Conservation (phyloP, 2,329 filamentous ascomycete genomes). For the Colletotrichum aenigma region DNA sequence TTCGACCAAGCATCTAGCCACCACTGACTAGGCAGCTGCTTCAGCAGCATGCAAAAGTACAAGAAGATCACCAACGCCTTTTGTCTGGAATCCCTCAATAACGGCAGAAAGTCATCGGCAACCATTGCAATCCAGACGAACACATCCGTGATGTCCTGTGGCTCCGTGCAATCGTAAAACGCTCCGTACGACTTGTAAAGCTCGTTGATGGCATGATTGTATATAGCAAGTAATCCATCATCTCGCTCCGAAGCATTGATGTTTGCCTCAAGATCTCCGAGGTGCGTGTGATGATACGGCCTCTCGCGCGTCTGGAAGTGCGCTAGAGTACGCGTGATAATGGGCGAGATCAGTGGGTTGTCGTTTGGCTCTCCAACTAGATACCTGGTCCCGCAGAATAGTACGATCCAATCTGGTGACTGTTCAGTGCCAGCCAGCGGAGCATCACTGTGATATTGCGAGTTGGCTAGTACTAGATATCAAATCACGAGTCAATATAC, state of each 20-base stretch:
- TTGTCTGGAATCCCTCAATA: slow-evolving; percentile 31
- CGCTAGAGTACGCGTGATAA: slow-evolving; percentile 6
- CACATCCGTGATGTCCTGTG: slow-evolving; percentile 38
- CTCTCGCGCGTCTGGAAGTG: slow-evolving; percentile 15
- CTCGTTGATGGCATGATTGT: slow-evolving; percentile 34
- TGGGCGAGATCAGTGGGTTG: slow-evolving; percentile 9
- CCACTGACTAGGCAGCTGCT: slow-evolving; percentile 35
- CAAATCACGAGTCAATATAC: not conserved
- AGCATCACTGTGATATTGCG: slow-evolving; percentile 8
- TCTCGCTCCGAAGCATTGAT: slow-evolving; percentile 19
- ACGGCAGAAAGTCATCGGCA: slow-evolving; percentile 36
- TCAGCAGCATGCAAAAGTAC: slow-evolving; percentile 34
- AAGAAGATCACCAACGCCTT: slow-evolving; percentile 37
- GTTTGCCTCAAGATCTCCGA: slow-evolving; percentile 26
- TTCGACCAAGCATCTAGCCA: slow-evolving; percentile 39
- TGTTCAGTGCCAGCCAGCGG: not conserved
- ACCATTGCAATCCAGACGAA: slow-evolving; percentile 43
- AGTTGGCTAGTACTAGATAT: slow-evolving; percentile 15
- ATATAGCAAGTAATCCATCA: slow-evolving; percentile 25
- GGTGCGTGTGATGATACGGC: slow-evolving; percentile 20
- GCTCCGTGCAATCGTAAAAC: slow-evolving; percentile 18
- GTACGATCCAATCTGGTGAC: slow-evolving; percentile 24
- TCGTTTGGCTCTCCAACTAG: slow-evolving; percentile 5
- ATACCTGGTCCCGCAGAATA: slow-evolving; percentile 19
- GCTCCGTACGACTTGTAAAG: slow-evolving; percentile 35